phyloP scores from a whole-genome alignment of 73 alveolate species.

The Paramecium bursaria region DNA sequence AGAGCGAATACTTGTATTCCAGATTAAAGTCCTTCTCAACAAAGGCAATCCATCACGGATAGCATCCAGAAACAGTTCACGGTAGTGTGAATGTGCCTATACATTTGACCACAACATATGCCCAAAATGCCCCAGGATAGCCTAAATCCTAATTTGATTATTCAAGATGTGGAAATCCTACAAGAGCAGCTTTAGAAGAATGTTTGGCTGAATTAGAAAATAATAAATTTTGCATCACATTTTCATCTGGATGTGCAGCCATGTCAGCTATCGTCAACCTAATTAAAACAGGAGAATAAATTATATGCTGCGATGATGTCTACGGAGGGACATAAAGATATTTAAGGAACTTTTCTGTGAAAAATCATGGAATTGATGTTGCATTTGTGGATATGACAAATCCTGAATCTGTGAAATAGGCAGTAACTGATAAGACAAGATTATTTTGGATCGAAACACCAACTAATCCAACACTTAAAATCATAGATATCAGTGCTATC shows the following conservation, averaged over 20 bases:
- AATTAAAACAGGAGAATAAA: constrained; percentile 81
- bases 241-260: constrained; percentile 87
- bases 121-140: constrained; percentile 69
- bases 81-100: constrained; percentile 92
- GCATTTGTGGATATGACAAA: constrained; percentile 84
- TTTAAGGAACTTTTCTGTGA: constrained; percentile 75
- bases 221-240: constrained; percentile 81
- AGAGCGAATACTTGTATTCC: constrained; percentile 36
- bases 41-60: constrained; percentile 86
- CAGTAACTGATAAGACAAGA: constrained; percentile 86
- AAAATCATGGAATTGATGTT: constrained; percentile 77
- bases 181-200: constrained; percentile 87
- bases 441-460: constrained; percentile 96
- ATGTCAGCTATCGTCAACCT: constrained; percentile 64
- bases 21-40: constrained; percentile 76
- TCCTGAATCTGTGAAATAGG: constrained; percentile 71
- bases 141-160: constrained; percentile 55
- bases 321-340: constrained; percentile 96
- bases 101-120: constrained; percentile 84
- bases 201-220: constrained; percentile 83
- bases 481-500: constrained; percentile 85
- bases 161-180: constrained; percentile 74
- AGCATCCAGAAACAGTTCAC: constrained; percentile 78
- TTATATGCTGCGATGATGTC: constrained; percentile 86
- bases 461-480: constrained; percentile 91